Evolutionary conservation across 495 filamentous ascomycete species (phyloP).

Genomic region (Aspergillus ellipticus): DNA sequence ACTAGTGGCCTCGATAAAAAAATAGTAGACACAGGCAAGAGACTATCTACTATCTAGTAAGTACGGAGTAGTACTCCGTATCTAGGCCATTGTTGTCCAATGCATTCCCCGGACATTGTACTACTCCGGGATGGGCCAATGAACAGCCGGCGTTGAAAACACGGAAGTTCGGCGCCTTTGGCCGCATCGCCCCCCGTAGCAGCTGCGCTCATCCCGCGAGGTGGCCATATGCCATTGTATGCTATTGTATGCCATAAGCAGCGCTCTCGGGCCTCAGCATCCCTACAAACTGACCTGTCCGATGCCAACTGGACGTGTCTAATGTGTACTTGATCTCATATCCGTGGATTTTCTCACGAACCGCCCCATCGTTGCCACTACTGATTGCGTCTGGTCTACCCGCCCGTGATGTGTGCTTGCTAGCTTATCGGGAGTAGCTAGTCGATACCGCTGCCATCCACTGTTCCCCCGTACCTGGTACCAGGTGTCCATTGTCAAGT

Average conservation of each 20-base stretch:
- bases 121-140: constrained; percentile 3
- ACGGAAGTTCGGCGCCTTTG: constrained; percentile 31
- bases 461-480: background rate
- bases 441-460: constrained; percentile 1
- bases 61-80: too few species aligned
- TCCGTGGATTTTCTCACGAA: background rate
- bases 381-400: constrained; percentile 8
- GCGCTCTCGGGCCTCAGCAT: background rate
- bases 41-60: too few species aligned
- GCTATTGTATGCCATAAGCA: background rate
- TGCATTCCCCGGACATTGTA: too few species aligned
- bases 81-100: too few species aligned
- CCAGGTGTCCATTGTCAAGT: background rate
- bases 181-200: constrained; percentile 35
- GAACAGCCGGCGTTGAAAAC: background rate
- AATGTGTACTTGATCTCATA: background rate
- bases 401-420: constrained; percentile 28
- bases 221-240: constrained; percentile 27
- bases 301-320: background rate
- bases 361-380: background rate
- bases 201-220: constrained; percentile 28
- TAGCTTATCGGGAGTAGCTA: constrained; percentile 12
- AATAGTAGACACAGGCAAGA: too few species aligned
- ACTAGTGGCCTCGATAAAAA: too few species aligned
- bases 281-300: background rate